A percentile compares a stretch with the other conserved stretches of the same genome.
Evolutionary conservation across 306 rosid species (phyloP).

Genomic region (Trifolium fragiferum): DNA sequence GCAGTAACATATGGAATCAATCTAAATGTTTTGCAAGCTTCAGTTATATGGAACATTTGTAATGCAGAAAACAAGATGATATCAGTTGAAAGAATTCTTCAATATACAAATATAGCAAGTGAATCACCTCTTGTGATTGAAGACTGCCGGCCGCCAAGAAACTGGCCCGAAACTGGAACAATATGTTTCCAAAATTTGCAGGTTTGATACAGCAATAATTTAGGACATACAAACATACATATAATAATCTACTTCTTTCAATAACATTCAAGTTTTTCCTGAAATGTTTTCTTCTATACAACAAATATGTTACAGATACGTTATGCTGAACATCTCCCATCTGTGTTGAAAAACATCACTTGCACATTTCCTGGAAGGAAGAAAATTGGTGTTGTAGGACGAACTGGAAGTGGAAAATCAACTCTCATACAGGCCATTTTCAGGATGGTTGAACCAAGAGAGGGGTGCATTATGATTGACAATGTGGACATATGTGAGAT

Average conservation of each 20-base stretch:
- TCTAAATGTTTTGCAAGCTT: conserved; percentile 84
- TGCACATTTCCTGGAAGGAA: conserved; percentile 92
- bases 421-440: conserved; percentile 94
- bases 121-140: conserved; percentile 88
- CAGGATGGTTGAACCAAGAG: conserved; percentile 87
- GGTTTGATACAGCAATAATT: conserved; percentile 46
- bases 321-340: conserved; percentile 92
- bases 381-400: conserved; percentile 93
- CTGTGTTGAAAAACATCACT: conserved; percentile 70
- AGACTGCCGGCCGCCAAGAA: conserved; percentile 69
- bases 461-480: conserved; percentile 84
- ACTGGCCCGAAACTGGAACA: conserved; percentile 90
- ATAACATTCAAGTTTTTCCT: background rate
- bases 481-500: conserved; percentile 74
- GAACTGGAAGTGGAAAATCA: conserved; percentile 97
- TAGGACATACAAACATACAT: conserved; percentile 11
- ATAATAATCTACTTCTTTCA: background rate
- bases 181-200: conserved; percentile 77
- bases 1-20: conserved; percentile 97
- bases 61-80: conserved; percentile 96
- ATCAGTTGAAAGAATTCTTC: conserved; percentile 93
- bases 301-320: conserved; percentile 63
- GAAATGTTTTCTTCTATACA: conserved; percentile 13
- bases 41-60: conserved; percentile 93
- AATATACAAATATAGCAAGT: conserved; percentile 72